phyloP scores from a whole-genome alignment of 2,329 filamentous ascomycete species.

The Alternaria postmessia region DNA sequence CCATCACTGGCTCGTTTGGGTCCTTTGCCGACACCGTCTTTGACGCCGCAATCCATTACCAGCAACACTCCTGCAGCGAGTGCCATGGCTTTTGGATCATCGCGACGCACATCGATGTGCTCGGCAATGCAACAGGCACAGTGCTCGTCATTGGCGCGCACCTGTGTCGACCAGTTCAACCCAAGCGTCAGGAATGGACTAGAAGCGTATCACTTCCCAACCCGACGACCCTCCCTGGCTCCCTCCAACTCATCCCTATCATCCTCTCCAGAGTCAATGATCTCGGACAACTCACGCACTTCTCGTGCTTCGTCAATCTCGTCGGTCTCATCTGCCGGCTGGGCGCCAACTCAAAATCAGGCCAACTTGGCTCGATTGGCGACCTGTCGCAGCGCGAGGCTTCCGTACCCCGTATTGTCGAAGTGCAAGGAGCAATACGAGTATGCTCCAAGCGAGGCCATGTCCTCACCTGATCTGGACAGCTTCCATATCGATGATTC shows the following conservation, averaged over 20 bases:
- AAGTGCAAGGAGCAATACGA: conserved; percentile 50
- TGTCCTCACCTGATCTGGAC: conserved; percentile 51
- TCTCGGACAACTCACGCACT: conserved; percentile 67
- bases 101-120: conserved; percentile 65
- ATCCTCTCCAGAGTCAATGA: conserved; percentile 70
- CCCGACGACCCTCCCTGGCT: conserved; percentile 58
- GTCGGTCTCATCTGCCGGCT: conserved; percentile 58
- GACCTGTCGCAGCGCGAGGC: conserved; percentile 60
- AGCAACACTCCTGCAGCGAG: conserved; percentile 69
- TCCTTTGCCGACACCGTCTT: conserved; percentile 67
- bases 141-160: conserved; percentile 63
- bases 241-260: conserved; percentile 60
- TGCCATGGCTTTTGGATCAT: conserved; percentile 57
- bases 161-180: conserved; percentile 61
- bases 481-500: conserved; percentile 62
- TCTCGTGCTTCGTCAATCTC: conserved; percentile 64
- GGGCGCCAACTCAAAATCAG: conserved; percentile 62
- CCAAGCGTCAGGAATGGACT: conserved; percentile 51
- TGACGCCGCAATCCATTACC: conserved; percentile 65
- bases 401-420: conserved; percentile 50
- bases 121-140: conserved; percentile 66
- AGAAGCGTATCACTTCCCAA: conserved; percentile 58
- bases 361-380: conserved; percentile 60
- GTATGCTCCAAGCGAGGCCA: conserved; percentile 44
- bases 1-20: conserved; percentile 63